phyloP scores from a whole-genome alignment of 192 early-diverging fungal genomes.

The Linnemannia elongata region DNA sequence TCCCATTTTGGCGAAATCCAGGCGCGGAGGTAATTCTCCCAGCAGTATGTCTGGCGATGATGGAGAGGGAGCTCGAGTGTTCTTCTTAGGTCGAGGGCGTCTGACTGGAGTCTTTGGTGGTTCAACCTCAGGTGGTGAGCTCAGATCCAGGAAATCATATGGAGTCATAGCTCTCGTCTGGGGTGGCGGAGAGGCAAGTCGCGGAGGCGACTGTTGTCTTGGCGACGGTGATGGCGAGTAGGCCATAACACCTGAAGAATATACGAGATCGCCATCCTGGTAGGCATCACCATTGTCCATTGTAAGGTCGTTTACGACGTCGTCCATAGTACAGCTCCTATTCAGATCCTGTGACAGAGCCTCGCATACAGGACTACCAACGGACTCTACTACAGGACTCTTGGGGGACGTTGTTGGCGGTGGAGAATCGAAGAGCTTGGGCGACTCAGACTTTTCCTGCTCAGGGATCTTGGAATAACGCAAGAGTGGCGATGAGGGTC shows the following conservation, averaged over 20 bases:
- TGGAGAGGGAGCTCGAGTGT: background rate
- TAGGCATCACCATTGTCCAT: background rate
- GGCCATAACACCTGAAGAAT: background rate
- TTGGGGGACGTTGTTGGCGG: background rate
- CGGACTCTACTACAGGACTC: background rate
- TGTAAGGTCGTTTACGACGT: background rate
- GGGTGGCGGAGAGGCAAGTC: background rate
- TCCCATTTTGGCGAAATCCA: slow-evolving; percentile 37
- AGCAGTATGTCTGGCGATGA: background rate
- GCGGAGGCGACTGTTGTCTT: background rate
- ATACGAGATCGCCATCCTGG: background rate
- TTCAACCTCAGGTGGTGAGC: background rate
- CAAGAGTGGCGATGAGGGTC: slow-evolving; percentile 26
- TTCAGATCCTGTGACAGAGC: slow-evolving; percentile 3
- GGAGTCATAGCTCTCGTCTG: background rate
- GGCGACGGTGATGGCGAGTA: background rate
- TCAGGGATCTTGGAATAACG: slow-evolving; percentile 19
- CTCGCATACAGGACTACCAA: background rate
- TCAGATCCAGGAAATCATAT: background rate
- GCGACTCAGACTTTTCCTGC: too few relatives aligned
- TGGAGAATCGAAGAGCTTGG: background rate
- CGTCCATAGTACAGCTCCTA: background rate
- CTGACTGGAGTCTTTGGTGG: background rate
- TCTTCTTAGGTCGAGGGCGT: background rate
- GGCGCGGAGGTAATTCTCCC: slow-evolving; percentile 29